Evolutionary conservation across 495 filamentous ascomycete species (phyloP).

Genomic region (Pseudevernia furfuracea): DNA sequence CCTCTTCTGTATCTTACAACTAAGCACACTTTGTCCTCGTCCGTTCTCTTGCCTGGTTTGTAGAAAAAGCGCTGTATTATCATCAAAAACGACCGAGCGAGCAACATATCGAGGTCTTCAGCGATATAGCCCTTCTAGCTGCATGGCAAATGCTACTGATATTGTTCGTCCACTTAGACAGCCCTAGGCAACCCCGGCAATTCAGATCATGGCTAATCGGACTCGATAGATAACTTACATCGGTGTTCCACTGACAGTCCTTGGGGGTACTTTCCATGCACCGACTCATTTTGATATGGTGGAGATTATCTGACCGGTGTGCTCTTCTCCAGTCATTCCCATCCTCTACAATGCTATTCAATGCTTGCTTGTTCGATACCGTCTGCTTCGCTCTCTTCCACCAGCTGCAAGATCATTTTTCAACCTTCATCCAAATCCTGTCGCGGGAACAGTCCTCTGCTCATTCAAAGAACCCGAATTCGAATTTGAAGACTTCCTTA

Average conservation of each 20-base stretch:
- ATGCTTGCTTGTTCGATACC: background rate
- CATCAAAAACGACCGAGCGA: background rate
- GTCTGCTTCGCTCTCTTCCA: background rate
- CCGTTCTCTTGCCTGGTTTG: no score
- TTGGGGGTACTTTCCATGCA: background rate
- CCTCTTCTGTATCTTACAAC: no score
- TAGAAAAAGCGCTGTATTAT: no score
- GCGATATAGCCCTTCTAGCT: background rate
- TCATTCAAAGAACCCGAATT: background rate
- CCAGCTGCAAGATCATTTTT: background rate
- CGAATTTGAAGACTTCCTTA: background rate
- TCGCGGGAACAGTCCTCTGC: background rate
- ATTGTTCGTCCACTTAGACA: constrained; percentile 1
- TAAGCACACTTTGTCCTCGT: no score
- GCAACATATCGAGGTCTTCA: background rate
- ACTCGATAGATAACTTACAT: background rate
- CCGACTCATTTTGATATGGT: background rate
- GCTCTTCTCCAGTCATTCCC: background rate
- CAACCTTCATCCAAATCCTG: background rate
- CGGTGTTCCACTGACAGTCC: background rate
- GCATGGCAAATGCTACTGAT: background rate
- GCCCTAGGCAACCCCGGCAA: background rate
- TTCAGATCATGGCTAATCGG: background rate
- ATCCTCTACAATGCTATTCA: background rate
- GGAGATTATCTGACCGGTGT: background rate